These are phyloP conservation scores for Trichophyton equinum DNA, from an alignment of 2,329 filamentous ascomycete species.

Conservation along the genomic window DNA sequence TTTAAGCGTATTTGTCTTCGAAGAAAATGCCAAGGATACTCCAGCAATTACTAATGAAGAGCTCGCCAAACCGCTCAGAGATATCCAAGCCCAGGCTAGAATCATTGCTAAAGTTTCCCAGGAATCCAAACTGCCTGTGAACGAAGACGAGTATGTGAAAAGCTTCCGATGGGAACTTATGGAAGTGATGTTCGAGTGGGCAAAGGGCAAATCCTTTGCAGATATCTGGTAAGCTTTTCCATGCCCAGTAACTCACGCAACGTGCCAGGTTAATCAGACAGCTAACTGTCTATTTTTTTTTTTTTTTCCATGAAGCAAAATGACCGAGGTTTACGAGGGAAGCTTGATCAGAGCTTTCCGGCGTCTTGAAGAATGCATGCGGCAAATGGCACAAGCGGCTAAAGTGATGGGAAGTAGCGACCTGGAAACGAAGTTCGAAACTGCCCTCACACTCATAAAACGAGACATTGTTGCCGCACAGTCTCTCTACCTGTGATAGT, in stretches of 20 bases:
- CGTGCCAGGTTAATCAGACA: not conserved
- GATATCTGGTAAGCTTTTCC: conserved; percentile 77
- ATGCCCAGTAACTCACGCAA: not conserved
- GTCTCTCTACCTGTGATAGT: conserved; percentile 68
- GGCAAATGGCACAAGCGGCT: conserved; percentile 88
- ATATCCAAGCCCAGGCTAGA: conserved; percentile 76
- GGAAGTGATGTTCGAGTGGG: conserved; percentile 91
- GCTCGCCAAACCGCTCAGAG: conserved; percentile 69
- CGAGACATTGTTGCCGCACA: conserved; percentile 92
- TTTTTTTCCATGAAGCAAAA: conserved; percentile 54
- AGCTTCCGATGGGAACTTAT: conserved; percentile 91
- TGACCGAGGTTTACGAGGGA: conserved; percentile 97
- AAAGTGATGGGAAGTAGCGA: conserved; percentile 99
- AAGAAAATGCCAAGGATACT: conserved; percentile 77
- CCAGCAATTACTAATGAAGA: conserved; percentile 60
- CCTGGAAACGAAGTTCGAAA: conserved; percentile 81
- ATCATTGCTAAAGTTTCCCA: conserved; percentile 85
- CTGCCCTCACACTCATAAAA: conserved; percentile 69
- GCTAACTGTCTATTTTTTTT: conserved; percentile 1
- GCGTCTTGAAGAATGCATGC: conserved; percentile 79
- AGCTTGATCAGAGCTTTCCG: conserved; percentile 93
- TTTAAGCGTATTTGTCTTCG: conserved; percentile 91
- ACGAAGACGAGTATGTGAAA: conserved; percentile 85
- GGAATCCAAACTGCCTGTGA: conserved; percentile 86
- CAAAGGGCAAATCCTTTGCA: conserved; percentile 75